Percentiles rank a stretch among this genome's conserved stretches.
These are phyloP conservation scores for Penicillium hesseltinei DNA, from an alignment of 2,329 filamentous ascomycete species.

Conservation along the genomic window DNA sequence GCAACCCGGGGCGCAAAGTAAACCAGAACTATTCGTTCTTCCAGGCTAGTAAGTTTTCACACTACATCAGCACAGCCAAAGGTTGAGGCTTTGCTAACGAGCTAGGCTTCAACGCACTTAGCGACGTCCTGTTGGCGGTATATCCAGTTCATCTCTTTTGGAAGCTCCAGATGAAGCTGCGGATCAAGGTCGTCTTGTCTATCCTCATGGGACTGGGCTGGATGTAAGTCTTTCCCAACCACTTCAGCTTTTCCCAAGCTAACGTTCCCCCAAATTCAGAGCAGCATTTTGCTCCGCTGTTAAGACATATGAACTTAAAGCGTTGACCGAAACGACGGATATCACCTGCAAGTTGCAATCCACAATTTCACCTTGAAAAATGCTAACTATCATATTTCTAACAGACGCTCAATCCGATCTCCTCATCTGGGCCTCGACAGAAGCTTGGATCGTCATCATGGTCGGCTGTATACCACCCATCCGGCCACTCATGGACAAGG, in stretches of 20 bases:
- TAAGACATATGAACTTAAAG: conserved; percentile 20
- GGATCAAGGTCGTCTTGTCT: conserved; percentile 20
- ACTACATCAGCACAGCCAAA: background rate
- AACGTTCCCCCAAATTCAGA: background rate
- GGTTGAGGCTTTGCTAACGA: background rate
- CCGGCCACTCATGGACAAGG: conserved; percentile 14
- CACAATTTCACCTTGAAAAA: background rate
- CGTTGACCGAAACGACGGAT: conserved; percentile 13
- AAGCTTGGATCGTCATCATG: conserved; percentile 22
- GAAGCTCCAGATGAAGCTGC: conserved; percentile 21
- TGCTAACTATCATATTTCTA: background rate
- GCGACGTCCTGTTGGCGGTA: conserved; percentile 20
- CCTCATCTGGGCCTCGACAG: conserved; percentile 21
- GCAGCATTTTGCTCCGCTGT: conserved; percentile 19
- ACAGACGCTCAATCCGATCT: conserved; percentile 16
- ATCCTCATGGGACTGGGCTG: conserved; percentile 26
- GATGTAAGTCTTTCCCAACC: conserved; percentile 25
- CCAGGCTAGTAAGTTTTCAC: conserved; percentile 15
- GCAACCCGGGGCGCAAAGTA: conserved; percentile 12
- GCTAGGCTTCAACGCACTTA: conserved; percentile 17
- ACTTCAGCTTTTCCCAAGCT: background rate
- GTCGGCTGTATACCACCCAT: conserved; percentile 21
- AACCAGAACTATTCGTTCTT: conserved; percentile 21
- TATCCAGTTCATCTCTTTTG: conserved; percentile 26
- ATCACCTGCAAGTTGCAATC: conserved; percentile 13